These are phyloP conservation scores for Fusarium foetens DNA, from an alignment of 2,329 filamentous ascomycete genomes.

Conservation along the genomic window DNA sequence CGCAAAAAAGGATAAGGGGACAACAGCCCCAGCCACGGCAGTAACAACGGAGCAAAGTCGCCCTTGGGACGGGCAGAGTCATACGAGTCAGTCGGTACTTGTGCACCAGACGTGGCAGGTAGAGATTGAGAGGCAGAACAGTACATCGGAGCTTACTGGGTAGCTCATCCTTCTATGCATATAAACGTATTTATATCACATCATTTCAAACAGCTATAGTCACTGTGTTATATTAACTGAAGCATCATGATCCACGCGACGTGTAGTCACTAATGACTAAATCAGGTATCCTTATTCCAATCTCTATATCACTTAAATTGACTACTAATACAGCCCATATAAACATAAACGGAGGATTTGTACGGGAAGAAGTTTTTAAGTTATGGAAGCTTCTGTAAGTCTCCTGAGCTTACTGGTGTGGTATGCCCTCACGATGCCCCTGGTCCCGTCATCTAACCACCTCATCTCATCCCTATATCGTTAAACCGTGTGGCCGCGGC, in stretches of 20 bases:
- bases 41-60: not conserved
- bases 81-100: slow-evolving; percentile 39
- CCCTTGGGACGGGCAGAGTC: slow-evolving; percentile 38
- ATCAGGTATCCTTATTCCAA: not conserved
- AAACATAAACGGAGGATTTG: not conserved
- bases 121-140: slow-evolving; percentile 27
- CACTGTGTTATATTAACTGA: not conserved
- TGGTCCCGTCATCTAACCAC: not conserved
- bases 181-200: not conserved
- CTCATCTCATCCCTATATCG: not conserved
- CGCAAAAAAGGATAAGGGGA: not conserved
- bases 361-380: not conserved
- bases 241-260: not conserved
- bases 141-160: not conserved
- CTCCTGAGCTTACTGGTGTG: not conserved
- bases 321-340: not conserved
- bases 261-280: not conserved
- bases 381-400: not conserved
- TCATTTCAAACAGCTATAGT: not conserved
- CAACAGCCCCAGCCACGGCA: slow-evolving; percentile 1
- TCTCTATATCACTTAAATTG: not conserved
- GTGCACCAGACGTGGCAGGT: slow-evolving; percentile 34
- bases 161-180: not conserved
- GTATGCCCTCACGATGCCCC: not conserved
- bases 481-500: not conserved